Evolutionary conservation across 2,329 filamentous ascomycete genomes (phyloP), one percentile per base, ranked within the genome.

Genomic region (Canariomyces notabilis): DNA sequence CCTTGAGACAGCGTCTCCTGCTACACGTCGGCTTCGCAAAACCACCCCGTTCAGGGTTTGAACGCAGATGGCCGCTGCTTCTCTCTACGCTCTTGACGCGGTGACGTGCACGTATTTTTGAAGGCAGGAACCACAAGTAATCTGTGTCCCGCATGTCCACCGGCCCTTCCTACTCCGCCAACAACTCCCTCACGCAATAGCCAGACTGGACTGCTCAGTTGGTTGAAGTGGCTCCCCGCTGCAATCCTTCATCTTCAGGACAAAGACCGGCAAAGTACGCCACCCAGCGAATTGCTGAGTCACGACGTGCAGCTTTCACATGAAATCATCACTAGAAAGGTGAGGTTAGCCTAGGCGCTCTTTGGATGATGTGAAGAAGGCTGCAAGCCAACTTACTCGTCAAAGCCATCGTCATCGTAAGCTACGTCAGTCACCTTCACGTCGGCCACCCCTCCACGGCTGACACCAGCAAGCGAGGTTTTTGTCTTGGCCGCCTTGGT

Each of bases 401-500:
- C 91, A 62, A 88, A 88, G 50, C 65, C 74, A 33, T 87, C 86
- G 45, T 89, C 85, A 22, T 88, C 87, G 61, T 97, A 67, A 38
- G 80, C n/a, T n/a, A n/a, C n/a, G n/a, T n/a, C n/a, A n/a, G n/a
- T n/a, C n/a, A n/a, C 73, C 46, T 77, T 79, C n/a, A 80, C 82
- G 66, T 97, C 91, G 14, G 82, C 69, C 53, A 75, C 75, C 6
- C 55, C 53, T 20, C 75, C 68, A 62, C 84, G 71, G 61, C 68
- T 71, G 49, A 86, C 82, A 12, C 57, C 57, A 45, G 87, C 85
- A 40, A 97, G 74, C 6, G 81, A 84, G 15, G 87, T 81, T 82
- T 98, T 98, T 32, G 86, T 95, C 82, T 97, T 97, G 52, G 88
- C 86, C 4, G 90, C 90, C 79, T 97, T 97, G 59, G 76, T 82